Evolutionary conservation across 805 yeast species (phyloP), one percentile per base, ranked within the genome.

Genomic region (Saturnispora quitensis): DNA sequence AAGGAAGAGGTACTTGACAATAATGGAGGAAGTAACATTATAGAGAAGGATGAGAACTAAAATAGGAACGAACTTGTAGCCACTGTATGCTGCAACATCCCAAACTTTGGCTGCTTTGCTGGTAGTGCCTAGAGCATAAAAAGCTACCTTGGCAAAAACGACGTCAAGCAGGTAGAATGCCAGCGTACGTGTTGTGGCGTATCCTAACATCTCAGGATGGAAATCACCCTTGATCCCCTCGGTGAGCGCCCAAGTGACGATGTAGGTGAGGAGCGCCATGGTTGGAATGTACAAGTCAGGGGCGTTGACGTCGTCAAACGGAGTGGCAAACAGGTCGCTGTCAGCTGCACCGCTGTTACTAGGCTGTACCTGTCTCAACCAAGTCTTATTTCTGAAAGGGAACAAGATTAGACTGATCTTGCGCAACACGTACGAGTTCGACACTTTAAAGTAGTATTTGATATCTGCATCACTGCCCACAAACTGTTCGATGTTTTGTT

Each of bases 211-310:
- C 64, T 90, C 90, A 0, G 99, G 99, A 60, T 91, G 96, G 72
- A 93, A 93, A 31, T 82, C 82, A 27, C 96, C 97, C 52, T 82
- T 78, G 50, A 91, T 69, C 10, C 99, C 99, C 53, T 87, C 86
- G 56, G 86, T 76, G 22, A 86, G 76, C 2, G 96, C 91, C 78
- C 91, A 82, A 36, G 88, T 74, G 54, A 93, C 71, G 48, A 91
- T 83, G 62, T 90, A 90, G 0, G 98, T 89, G 47, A 89, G 79
- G 60, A 86, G 78, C 1, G 97, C 87, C 97, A 95, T 93, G 55
- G 87, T 69, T 5, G 99, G 99, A 50, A 93, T 87, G 68, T 93
- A 93, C 72, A 93, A 76, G 66, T 93, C 99, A 2, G 99, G 99
- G 0, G 98, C 95, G 62, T 95, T 93, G 53, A 84, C 75, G 65